Percentiles rank a stretch among this genome's conserved stretches.
These are phyloP conservation scores for Dactylellina leptospora DNA, from an alignment of 2,329 filamentous ascomycete genomes.

Conservation along the genomic window DNA sequence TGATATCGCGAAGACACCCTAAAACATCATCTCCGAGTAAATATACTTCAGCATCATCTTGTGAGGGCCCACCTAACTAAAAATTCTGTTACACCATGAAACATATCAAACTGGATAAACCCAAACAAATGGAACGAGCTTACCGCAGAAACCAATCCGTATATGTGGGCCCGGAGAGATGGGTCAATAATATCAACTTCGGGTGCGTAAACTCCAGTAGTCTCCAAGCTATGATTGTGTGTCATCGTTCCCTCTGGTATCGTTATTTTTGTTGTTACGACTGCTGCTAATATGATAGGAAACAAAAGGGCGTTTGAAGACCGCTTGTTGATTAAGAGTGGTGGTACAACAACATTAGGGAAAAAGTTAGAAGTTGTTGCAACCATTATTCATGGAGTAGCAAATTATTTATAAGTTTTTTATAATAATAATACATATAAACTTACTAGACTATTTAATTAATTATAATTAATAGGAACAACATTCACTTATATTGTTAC, in stretches of 20 bases:
- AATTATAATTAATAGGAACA: not conserved
- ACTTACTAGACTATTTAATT: not conserved
- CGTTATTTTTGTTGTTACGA: not conserved
- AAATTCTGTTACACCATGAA: slow-evolving; percentile 56
- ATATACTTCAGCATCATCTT: slow-evolving; percentile 82
- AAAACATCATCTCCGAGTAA: slow-evolving; percentile 91
- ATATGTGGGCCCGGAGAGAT: slow-evolving; percentile 90
- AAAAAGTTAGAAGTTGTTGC: too few species aligned
- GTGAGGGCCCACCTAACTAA: slow-evolving; percentile 83
- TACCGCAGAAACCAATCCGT: slow-evolving; percentile 91
- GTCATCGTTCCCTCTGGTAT: not conserved
- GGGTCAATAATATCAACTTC: slow-evolving; percentile 77
- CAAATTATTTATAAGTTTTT: too few species aligned
- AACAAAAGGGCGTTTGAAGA: too few species aligned
- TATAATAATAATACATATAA: too few species aligned
- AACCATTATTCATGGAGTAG: too few species aligned
- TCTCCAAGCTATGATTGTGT: not conserved
- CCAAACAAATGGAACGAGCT: slow-evolving; percentile 60
- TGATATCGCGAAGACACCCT: slow-evolving; percentile 89
- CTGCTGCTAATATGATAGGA: too few species aligned
- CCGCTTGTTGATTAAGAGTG: too few species aligned
- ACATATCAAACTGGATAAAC: slow-evolving; percentile 5
- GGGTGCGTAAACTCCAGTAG: slow-evolving; percentile 55
- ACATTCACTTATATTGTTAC: not conserved
- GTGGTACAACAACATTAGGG: too few species aligned